Evolutionary conservation across 192 early-diverging fungal genomes (phyloP), one percentile per base, ranked within the genome.

Genomic region (Coemansia sp.): DNA sequence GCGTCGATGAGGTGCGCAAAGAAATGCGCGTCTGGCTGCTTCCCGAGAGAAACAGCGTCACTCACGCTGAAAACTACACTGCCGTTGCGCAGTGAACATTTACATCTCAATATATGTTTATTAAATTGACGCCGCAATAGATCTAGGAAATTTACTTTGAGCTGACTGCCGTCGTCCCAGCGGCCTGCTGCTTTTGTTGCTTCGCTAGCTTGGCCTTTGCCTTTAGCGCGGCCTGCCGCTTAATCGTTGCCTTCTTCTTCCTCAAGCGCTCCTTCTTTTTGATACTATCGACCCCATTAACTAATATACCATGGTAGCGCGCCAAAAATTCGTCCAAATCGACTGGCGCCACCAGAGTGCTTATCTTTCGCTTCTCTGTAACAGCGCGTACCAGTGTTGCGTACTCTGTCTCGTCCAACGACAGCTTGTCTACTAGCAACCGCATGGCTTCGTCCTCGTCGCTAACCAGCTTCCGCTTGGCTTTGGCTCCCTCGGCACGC

Each of bases 21-120:
- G 89, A 94, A 50, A 84, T 97, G 35, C 89, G 92, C 50, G 85
- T 93, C 44, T 84, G 75, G 71, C 56, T 85, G n/a, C 72, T 85
- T 3, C 68, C 80, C 10, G 67, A 74, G 63, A 71, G 74, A 56
- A 77, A 83, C 73, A 71, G 73, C 56, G 47, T 70, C 38, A 71
- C 67, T 8, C 69, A 35, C 30, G 62, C 62, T 5, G 43, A 67
- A 16, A 75, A 73, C 59, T 70, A 64, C 47, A 76, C 74, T 16
- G 67, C 76, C 11, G 68, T 58, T 15, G 30, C 6, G 55, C 10
- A 59, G 16, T 39, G 55, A 29, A 15, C 11, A 22, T 16, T 3
- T 15, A 11, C 59, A 15, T 7, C 12, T 34, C 9, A 35, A 37
- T 24, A 6, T 30, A 18, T 52, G 18, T 35, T 37, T 59, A 35